A percentile compares a stretch with the other conserved stretches of the same genome.
These are phyloP conservation scores for Fusarium sp. DNA, from an alignment of 2,329 filamentous ascomycete species.

Conservation along the genomic window DNA sequence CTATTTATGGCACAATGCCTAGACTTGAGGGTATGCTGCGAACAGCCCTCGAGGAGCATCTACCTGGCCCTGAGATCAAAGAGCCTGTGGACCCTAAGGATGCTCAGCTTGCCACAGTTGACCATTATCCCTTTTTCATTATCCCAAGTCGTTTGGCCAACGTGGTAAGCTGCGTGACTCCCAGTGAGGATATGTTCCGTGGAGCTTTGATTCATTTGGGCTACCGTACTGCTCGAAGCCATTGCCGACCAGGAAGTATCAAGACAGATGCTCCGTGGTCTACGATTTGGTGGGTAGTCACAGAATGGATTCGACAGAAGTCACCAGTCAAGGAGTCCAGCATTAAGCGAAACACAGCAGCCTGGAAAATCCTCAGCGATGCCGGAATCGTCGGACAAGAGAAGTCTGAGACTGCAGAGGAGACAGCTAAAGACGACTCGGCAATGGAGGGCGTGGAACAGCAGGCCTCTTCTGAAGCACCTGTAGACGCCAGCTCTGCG, in stretches of 20 bases:
- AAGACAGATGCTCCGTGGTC: conserved; percentile 95
- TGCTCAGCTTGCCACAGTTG: conserved; percentile 71
- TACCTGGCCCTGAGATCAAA: conserved; percentile 55
- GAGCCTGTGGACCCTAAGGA: conserved; percentile 56
- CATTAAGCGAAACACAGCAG: conserved; percentile 77
- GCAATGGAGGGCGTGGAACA: conserved; percentile 58
- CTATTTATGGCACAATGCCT: conserved; percentile 81
- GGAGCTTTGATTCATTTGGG: conserved; percentile 86
- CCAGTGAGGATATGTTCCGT: conserved; percentile 81
- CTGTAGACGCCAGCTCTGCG: not conserved
- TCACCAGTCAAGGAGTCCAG: conserved; percentile 80
- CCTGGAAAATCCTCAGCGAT: conserved; percentile 73
- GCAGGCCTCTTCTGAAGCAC: conserved; percentile 13
- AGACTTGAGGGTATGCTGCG: conserved; percentile 93
- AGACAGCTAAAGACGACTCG: conserved; percentile 43
- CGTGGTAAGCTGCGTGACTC: conserved; percentile 82
- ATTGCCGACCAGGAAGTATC: conserved; percentile 89
- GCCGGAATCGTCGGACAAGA: conserved; percentile 55
- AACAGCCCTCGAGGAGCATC: conserved; percentile 83
- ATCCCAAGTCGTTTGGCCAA: conserved; percentile 80
- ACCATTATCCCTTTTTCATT: conserved; percentile 88
- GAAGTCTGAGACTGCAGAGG: conserved; percentile 41
- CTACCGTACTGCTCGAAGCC: conserved; percentile 85
- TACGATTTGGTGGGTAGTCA: conserved; percentile 92
- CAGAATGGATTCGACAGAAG: conserved; percentile 88